Conservation (phyloP, 2,329 filamentous ascomycete species). For the Rhynchosporium agropyri region DNA sequence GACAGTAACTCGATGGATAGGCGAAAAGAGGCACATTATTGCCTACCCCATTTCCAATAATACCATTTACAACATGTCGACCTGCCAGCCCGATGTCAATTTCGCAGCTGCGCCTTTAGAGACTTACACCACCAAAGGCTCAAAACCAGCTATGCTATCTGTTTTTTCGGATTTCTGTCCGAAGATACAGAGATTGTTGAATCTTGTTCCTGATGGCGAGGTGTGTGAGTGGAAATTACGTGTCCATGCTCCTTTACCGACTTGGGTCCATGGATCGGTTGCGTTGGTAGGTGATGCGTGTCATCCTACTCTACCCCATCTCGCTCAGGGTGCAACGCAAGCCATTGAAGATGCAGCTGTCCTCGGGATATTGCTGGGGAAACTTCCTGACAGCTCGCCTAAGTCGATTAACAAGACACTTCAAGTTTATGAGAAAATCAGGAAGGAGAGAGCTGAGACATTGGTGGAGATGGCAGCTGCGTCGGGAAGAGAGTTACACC, state of each 20-base stretch:
- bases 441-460: constrained; percentile 56
- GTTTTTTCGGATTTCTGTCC: constrained; percentile 65
- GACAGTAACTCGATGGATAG: constrained; percentile 74
- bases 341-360: constrained; percentile 68
- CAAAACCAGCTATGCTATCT: constrained; percentile 62
- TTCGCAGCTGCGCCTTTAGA: constrained; percentile 59
- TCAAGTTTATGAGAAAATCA: constrained; percentile 56
- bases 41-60: constrained; percentile 74
- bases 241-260: constrained; percentile 57
- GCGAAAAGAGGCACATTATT: constrained; percentile 74
- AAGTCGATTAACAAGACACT: constrained; percentile 52
- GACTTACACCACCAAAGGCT: constrained; percentile 65
- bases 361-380: constrained; percentile 55
- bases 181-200: constrained; percentile 59
- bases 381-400: constrained; percentile 44
- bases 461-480: constrained; percentile 56
- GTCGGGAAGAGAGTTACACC: constrained; percentile 57
- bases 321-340: constrained; percentile 69
- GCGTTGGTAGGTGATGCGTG: constrained; percentile 66
- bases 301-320: constrained; percentile 68
- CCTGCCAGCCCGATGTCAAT: constrained; percentile 62
- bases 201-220: constrained; percentile 62
- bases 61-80: constrained; percentile 65
- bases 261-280: constrained; percentile 60
- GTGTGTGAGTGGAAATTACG: constrained; percentile 68